These are phyloP conservation scores for Chimonanthus praecox DNA, from an alignment of 164 flowering plant species.

Conservation along the genomic window DNA sequence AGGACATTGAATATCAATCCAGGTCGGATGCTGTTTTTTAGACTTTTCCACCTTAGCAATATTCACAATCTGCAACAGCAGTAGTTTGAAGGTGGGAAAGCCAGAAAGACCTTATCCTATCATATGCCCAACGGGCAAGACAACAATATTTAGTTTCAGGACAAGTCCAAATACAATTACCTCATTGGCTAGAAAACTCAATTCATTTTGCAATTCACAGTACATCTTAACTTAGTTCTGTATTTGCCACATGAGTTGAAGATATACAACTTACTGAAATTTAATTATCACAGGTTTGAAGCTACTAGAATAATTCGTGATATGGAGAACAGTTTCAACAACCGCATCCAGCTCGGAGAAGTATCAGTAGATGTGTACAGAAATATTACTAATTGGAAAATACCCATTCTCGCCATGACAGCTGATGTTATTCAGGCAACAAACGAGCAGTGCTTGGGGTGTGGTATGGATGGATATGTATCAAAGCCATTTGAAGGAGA, in stretches of 20 bases:
- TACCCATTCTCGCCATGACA: conserved; percentile 98
- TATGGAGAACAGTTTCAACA: conserved; percentile 46
- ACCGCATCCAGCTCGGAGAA: conserved; percentile 40
- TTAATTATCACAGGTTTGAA: conserved; percentile 53
- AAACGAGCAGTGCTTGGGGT: conserved; percentile 58
- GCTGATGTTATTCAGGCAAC: conserved; percentile 97
- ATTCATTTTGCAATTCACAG: not conserved
- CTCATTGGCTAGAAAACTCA: not conserved
- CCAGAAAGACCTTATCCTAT: no score
- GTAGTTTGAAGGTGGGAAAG: no score
- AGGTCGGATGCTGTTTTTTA: not conserved
- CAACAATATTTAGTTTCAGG: not conserved
- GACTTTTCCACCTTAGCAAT: no score
- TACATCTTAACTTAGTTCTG: not conserved
- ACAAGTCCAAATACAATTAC: not conserved
- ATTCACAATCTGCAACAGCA: no score
- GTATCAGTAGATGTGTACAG: conserved; percentile 30
- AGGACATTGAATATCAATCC: not conserved
- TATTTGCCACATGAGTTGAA: not conserved
- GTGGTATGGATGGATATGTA: conserved; percentile 97
- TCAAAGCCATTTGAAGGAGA: conserved; percentile 95
- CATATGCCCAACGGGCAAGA: no score
- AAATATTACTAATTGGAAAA: conserved; percentile 49
- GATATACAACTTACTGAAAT: not conserved
- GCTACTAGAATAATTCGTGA: conserved; percentile 77